Evolutionary conservation across 129 eudicot species (phyloP), one percentile per base, ranked within the genome.

Genomic region (Silybum marianum): DNA sequence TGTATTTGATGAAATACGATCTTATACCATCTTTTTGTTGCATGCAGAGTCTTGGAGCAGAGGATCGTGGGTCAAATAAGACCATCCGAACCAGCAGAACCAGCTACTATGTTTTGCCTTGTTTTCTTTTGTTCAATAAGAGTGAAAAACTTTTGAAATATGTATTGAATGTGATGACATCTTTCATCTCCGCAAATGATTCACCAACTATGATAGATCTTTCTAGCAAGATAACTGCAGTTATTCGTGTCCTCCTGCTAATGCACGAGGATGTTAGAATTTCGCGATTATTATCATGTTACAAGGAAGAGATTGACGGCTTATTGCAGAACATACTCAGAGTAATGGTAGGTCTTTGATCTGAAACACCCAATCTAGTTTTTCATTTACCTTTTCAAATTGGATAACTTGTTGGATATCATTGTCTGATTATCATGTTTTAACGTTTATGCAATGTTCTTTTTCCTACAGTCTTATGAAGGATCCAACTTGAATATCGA

Each of bases 21-120:
- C 66, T 58, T 54, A 70, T 67, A 82, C 14, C 77, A n/a, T 26
- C 51, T 84, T 63, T 70, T 74, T 51, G 76, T 79, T 73, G 74
- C 21, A 74, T 78, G 83, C 89, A 95, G 97, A 84, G 83, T 73
- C 74, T 85, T 66, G 66, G 73, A 21, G 90, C 84, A 73, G 84
- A 81, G 65, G 83, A 75, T 22, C 24, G 63, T 26, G 84, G 82
- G 76, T 34, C 85, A 30, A 58, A 79, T 13, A 40, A 21, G 40
- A 30, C 74, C 18, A 19, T 13, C 32, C 32, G 11, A 48, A 82
- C 67, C 48, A 80, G 81, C 72, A 84, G 76, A 69, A 86, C 83
- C 32, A 83, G 58, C 32, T 92, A 95, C 82, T 92, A 89, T 85
- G 84, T 88, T 16, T 70, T 92, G 34, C 97, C 99, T 23, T 89